Conservation (phyloP, 2,329 filamentous ascomycete species). For the Chaetomiaceae sp. region DNA sequence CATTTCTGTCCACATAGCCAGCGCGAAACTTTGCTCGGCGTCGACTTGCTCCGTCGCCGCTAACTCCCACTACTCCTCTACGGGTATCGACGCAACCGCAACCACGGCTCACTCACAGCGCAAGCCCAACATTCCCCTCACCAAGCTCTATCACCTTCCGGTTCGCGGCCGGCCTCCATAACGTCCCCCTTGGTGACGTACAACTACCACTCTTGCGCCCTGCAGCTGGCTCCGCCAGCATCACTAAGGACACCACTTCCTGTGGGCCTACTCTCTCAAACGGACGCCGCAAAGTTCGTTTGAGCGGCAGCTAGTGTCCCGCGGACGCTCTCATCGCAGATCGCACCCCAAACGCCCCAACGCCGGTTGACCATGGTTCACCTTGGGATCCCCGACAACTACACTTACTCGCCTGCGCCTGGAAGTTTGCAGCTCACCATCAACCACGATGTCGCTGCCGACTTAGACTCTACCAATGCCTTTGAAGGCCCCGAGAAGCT, state of each 20-base stretch:
- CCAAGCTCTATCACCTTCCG: slow-evolving; percentile 73
- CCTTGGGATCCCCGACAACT: slow-evolving; percentile 71
- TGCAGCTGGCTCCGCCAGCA: slow-evolving; percentile 89
- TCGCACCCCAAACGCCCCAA: slow-evolving; percentile 16
- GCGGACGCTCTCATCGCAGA: slow-evolving; percentile 49
- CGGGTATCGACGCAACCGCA: slow-evolving; percentile 67
- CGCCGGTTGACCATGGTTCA: slow-evolving; percentile 63
- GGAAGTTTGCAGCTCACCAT: slow-evolving; percentile 89
- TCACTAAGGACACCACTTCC: slow-evolving; percentile 52
- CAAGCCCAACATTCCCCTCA: slow-evolving; percentile 81
- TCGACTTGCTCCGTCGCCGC: too few relatives aligned
- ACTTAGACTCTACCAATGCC: slow-evolving; percentile 86
- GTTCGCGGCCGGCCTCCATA: slow-evolving; percentile 87
- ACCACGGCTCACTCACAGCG: slow-evolving; percentile 50
- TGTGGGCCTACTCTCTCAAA: slow-evolving; percentile 98
- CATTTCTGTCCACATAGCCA: neutral
- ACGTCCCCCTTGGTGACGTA: slow-evolving; percentile 68
- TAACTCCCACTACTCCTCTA: slow-evolving; percentile 67
- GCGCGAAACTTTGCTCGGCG: neutral
- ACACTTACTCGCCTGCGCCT: slow-evolving; percentile 74
- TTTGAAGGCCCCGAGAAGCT: slow-evolving; percentile 99
- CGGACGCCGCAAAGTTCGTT: slow-evolving; percentile 92
- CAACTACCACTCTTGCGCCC: slow-evolving; percentile 36
- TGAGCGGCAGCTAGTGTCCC: slow-evolving; percentile 97
- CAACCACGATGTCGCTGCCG: slow-evolving; percentile 74